phyloP scores from a whole-genome alignment of 805 yeast genomes.

The Candida qinlingensis region DNA sequence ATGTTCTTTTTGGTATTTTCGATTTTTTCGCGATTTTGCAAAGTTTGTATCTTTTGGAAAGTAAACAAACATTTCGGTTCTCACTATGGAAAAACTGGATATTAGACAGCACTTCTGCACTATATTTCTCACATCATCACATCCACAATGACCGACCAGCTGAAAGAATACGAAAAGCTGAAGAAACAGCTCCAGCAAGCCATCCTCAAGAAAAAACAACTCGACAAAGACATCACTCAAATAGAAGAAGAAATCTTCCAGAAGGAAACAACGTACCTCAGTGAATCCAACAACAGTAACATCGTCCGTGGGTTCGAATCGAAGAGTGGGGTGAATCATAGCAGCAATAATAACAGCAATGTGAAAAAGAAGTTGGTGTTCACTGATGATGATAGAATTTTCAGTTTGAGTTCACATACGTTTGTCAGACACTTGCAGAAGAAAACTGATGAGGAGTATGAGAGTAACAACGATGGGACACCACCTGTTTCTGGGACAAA shows the following conservation, averaged over 20 bases:
- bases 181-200: slow-evolving; percentile 62
- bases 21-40: too few relatives aligned
- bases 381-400: slow-evolving; percentile 75
- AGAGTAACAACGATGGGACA: slow-evolving; percentile 18
- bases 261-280: slow-evolving; percentile 71
- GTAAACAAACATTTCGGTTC: neutral
- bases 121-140: neutral
- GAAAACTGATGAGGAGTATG: slow-evolving; percentile 32
- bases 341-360: slow-evolving; percentile 37
- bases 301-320: slow-evolving; percentile 90
- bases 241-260: slow-evolving; percentile 77
- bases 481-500: slow-evolving; percentile 12
- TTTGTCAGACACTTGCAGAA: slow-evolving; percentile 59
- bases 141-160: slow-evolving; percentile 8
- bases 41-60: too few relatives aligned
- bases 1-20: too few relatives aligned
- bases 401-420: slow-evolving; percentile 68
- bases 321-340: slow-evolving; percentile 42
- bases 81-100: too few relatives aligned
- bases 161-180: slow-evolving; percentile 55
- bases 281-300: slow-evolving; percentile 67
- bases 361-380: slow-evolving; percentile 42
- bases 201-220: slow-evolving; percentile 51
- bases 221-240: slow-evolving; percentile 57
- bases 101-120: too few relatives aligned